Base-by-base conservation (phyloP, 805 yeast species). In the Diddensiella caesifluorescens region DNA sequence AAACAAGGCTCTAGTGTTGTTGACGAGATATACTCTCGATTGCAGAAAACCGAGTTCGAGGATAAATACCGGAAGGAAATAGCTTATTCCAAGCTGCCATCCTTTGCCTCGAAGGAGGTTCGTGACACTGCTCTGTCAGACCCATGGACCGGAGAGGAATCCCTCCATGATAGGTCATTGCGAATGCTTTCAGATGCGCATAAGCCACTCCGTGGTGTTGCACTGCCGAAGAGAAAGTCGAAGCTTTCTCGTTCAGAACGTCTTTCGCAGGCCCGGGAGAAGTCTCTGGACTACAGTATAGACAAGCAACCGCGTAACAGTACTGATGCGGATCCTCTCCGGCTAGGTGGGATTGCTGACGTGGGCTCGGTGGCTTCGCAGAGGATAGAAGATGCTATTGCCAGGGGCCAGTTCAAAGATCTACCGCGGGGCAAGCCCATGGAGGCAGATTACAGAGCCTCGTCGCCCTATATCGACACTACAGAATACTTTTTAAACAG, bases 401-500 rank as follows among this genome's bases (percentile, higher is more conserved):
- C 70, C 19, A 70, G 80, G 3, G 95, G 95, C 0, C 80, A 74
- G 25, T 88, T 88, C 55, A 61, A 71, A 1, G 73, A 75, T 39
- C 54, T 79, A 4, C 73, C 76, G 0, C 69, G 95, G 44, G 95
- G 95, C 0, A 70, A 74, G 51, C 79, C 80, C 2, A 54, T 81
- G 12, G 64, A 65, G 3, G 52, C 50, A 18, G 69, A 63, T 13
- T 60, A 53, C 35, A 58, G 64, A 39, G 59, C 62, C n/a, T 65
- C 62, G 50, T 75, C 65, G 57, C 81, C 77, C 35, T 81, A 69
- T 60, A 67, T 71, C 44, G 92, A 76, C 59, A 73, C 73, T 46
- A 84, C 78, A 41, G 94, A 81, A 52, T 85, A 79, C 58, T 85
- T 86, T 57, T 61, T 88, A 64, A 88, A 88, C 61, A 78, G 83